Base-by-base conservation (phyloP, 306 rosid genomes). In the Quillaja saponaria region DNA sequence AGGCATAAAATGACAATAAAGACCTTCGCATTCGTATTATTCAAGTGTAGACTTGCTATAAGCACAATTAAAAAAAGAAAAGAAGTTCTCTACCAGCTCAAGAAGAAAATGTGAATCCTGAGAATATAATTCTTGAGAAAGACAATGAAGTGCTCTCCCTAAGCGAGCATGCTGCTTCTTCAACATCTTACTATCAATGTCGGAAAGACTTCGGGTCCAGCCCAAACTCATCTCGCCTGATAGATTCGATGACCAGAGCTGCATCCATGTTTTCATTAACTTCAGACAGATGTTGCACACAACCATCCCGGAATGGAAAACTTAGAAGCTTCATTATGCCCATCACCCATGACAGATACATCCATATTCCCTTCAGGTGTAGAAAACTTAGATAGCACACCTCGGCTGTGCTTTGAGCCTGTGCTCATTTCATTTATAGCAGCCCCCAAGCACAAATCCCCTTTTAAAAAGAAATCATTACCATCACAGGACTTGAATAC, bases 21-120 rank as follows among this genome's bases (percentile, higher is more conserved):
- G 33, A 64, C 34, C 16, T 64, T 41, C 41, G 55, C 49, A 50
- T 50, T 44, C 38, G n/a, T 51, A 34, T 25, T 11, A 61, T 31
- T 63, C 16, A 40, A 13, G 41, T 13, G 9, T 64, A 16, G 4
- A 35, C 34, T 51, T 56, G n/a, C 17, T 19, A 19, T 16, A 66
- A 39, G 58, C 58, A 63, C 42, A 62, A 42, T 21, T 8, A 28
- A 71, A 60, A 25, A 66, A n/a, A 13, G 11, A 60, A 48, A 76
- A 45, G 39, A 13, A 41, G 46, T 64, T 66, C 17, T 49, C 80
- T 68, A 91, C 98, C 95, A 91, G 80, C 73, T 91, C 98, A 74
- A 91, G 98, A 73, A 91, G 85, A 77, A 91, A 91, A 75, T 91
- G 98, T 10, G 95, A 91, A 82, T 91, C 98, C 66, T 91, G 98